Evolutionary conservation across 495 filamentous ascomycete species (phyloP).

Genomic region (Neurospora sp.): DNA sequence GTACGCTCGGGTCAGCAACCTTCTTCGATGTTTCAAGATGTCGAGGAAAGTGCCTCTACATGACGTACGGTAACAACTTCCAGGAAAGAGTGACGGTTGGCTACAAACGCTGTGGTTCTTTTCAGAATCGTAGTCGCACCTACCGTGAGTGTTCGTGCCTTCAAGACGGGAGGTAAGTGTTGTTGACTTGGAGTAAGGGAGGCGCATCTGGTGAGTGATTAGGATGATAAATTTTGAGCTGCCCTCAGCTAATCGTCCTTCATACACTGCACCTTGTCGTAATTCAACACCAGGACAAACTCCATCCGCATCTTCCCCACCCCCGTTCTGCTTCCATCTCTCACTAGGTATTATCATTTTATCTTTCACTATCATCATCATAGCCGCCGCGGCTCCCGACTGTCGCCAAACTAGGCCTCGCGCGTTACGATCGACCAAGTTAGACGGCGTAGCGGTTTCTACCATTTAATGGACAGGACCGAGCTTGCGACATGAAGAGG

Average conservation of each 20-base stretch:
- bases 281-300: background rate
- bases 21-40: background rate
- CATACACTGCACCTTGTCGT: background rate
- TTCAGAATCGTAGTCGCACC: background rate
- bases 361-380: background rate
- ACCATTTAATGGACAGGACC: slow-evolving; percentile 11
- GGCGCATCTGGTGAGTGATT: background rate
- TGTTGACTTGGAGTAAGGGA: background rate
- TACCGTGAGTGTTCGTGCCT: background rate
- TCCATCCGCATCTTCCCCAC: background rate
- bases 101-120: background rate
- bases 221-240: background rate
- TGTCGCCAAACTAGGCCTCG: background rate
- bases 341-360: background rate
- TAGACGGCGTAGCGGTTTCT: background rate
- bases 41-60: background rate
- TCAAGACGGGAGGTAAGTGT: background rate
- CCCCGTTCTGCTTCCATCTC: background rate
- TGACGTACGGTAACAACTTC: background rate
- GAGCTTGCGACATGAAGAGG: slow-evolving; percentile 18
- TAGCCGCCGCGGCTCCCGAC: background rate
- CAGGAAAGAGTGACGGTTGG: background rate
- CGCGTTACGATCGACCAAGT: background rate
- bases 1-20: background rate
- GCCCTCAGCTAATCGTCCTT: background rate